Conservation (phyloP, 2,329 filamentous ascomycete genomes). For the Monascus ruber region DNA sequence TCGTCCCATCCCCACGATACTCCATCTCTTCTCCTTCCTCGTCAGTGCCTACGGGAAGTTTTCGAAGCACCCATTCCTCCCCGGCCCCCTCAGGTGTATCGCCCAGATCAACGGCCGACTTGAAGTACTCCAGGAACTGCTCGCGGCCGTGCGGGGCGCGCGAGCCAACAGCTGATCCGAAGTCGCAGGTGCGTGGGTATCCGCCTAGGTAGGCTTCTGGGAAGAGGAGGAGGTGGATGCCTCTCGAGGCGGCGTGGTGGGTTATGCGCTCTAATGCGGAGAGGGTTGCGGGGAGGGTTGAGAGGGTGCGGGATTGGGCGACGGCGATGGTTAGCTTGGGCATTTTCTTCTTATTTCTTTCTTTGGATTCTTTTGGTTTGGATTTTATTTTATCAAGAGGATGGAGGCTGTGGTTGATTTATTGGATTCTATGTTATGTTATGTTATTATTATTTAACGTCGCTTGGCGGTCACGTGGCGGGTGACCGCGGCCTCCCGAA, state of each 20-base stretch:
- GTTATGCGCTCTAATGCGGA: conserved; percentile 53
- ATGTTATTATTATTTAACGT: too few species aligned
- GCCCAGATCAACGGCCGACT: conserved; percentile 67
- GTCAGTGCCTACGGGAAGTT: conserved; percentile 39
- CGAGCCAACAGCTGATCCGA: conserved; percentile 63
- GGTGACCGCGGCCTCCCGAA: too few species aligned
- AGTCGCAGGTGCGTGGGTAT: conserved; percentile 71
- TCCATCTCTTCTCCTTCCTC: conserved; percentile 30
- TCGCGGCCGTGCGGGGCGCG: conserved; percentile 61
- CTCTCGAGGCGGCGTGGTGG: conserved; percentile 47
- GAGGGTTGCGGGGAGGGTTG: conserved; percentile 47
- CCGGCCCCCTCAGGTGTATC: conserved; percentile 64
- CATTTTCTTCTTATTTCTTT: conserved; percentile 19
- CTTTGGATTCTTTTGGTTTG: conserved; percentile 1
- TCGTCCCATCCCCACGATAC: conserved; percentile 58
- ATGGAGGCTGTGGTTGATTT: background rate
- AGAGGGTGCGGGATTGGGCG: conserved; percentile 35
- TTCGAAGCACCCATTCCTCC: conserved; percentile 56
- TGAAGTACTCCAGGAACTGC: conserved; percentile 72
- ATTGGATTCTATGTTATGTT: too few species aligned
- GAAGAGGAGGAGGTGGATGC: conserved; percentile 65
- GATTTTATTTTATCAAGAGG: background rate
- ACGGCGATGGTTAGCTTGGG: conserved; percentile 34
- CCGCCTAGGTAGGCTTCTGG: conserved; percentile 89
- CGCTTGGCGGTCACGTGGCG: too few species aligned